Evolutionary conservation across 164 flowering plant species (phyloP), one percentile per base, ranked within the genome.

Genomic region (grape (Vitis vinifera)): DNA sequence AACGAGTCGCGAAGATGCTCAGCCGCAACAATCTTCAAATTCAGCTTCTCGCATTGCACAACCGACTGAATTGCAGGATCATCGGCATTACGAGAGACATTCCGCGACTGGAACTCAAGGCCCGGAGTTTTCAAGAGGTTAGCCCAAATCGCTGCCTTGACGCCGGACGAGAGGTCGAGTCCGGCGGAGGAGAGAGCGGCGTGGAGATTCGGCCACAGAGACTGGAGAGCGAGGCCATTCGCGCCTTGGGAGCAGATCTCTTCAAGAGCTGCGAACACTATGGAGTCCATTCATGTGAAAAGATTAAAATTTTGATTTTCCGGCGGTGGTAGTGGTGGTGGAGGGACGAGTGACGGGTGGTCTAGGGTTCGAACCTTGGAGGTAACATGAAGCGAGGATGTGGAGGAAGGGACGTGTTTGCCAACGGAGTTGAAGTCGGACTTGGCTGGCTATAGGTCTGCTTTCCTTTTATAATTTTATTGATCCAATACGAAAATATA

Each of bases 1-100:
- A 86, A 93, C 77, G 81, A 71, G 67, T 88, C 90, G 59, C 92
- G 76, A 23, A 96, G 82, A 70, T 77, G 78, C 71, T 88, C 87
- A 1, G 78, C 72, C 10, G 97, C 93, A 4, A 83, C 77, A 14
- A 94, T 67, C 68, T 75, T 86, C 76, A 87, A 47, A 19, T 71
- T 73, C 51, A 82, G 47, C 37, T 67, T 55, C 84, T 91, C 93
- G 4, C 83, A 81, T n/a, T 79, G 89, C 8, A 82, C 85, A 4
- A 85, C 67, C 0, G 80, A 68, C 67, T 75, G 82, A 16, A 82
- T 72, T 1, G 67, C 58, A 15, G 77, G 61, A 52, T 82, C 86
- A 0, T 27, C 11, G 9, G 82, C 27, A 48, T 15, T 14, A 47
- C 59, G 55, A 9, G 48, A 49, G 5, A 47, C 69, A 31, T 50